Base-by-base conservation (phyloP, 2,329 filamentous ascomycete species). In the Colletotrichum costaricense region DNA sequence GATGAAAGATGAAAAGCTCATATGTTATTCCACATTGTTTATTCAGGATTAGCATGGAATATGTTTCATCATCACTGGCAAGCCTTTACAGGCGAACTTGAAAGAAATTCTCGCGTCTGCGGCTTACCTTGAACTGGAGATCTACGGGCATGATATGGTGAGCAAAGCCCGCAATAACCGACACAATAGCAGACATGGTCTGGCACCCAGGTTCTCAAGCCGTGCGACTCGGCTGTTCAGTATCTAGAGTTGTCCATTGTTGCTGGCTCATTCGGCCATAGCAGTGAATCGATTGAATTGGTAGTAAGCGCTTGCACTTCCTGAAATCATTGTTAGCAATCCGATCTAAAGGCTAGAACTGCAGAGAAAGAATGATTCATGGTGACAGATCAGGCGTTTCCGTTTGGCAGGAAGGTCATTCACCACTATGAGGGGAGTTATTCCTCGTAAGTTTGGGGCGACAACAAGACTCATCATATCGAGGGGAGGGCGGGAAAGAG, bases 1-100 rank as follows among this genome's bases (percentile, higher is more conserved):
- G 92, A 88, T 88, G 92, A 94, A 94, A 94, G 92, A 94, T 94
- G 92, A 94, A 94, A 94, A 94, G 92, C 89, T 91, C 89, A 88
- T 88, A 88, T 86, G 87, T 90, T 86, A 84, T 85, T 93, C 90
- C 89, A 93, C 90, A 91, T 89, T 80, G 78, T 78, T 78, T 80
- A 80, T 91, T 94, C 92, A 87, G 93, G 85, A 90, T 93, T 93
- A 94, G 92, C 92, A 94, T 93, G 90, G 91, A 93, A 92, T 91
- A 86, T 87, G 84, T 89, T 86, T 86, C 86, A 80, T 89, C 91
- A 94, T 94, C 92, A 93, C 84, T 84, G 76, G 74, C 77, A 79
- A 75, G 62, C 71, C 74, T 57, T 30, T 60, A 64, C 67, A 72
- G 68, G 70, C 74, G 62, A 76, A 7, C 63, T 76, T 74, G 72